Base-by-base conservation (phyloP, 768 basidiomycete genomes). In the Cystobasidium ongulense region DNA sequence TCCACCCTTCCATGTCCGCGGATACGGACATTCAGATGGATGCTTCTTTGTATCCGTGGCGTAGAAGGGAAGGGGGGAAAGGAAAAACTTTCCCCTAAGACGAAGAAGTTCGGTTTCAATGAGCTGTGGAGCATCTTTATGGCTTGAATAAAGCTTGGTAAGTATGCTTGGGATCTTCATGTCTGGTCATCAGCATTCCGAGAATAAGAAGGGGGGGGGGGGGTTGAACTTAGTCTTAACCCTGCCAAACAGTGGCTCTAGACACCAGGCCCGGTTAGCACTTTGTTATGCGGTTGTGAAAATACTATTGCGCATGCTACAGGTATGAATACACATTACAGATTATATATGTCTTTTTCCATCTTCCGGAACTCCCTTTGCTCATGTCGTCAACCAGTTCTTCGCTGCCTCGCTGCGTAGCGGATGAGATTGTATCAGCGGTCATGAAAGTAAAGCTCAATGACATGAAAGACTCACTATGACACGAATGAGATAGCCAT, bases 401-500 rank as follows among this genome's bases (percentile, higher is more conserved):
- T 59, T 59, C 2, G 57, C 57, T 7, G 57, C 57, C 33, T 59
- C 57, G 27, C 57, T 59, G 57, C 8, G 33, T 35, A 23, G 25
- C 23, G 5, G 25, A 31, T 4, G 29, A 35, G 23, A 29, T 15
- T 27, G 52, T n/a, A 29, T 29, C 33, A 59, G 57, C 57, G 11
- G 27, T 59, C 21, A 23, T 3, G 2, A 4, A 35, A 29, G 33
- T 31, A 59, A 27, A 11, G 33, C n/a, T 13, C n/a, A n/a, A 59
- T 21, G 2, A 15, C 3, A 7, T 15, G 21, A 4, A 3, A 59
- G 11, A 11, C 57, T 59, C 27, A 59, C 57, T 76, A 78, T 8
- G 61, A 43, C 8, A 63, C 76, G 63, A 78, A 78, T 0, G 59
- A 63, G 1, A 43, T 52, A 1, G 31, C 50, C 50, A 75, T 75